These are phyloP conservation scores for Penicillium desertorum DNA, from an alignment of 495 filamentous ascomycete species.

Conservation along the genomic window DNA sequence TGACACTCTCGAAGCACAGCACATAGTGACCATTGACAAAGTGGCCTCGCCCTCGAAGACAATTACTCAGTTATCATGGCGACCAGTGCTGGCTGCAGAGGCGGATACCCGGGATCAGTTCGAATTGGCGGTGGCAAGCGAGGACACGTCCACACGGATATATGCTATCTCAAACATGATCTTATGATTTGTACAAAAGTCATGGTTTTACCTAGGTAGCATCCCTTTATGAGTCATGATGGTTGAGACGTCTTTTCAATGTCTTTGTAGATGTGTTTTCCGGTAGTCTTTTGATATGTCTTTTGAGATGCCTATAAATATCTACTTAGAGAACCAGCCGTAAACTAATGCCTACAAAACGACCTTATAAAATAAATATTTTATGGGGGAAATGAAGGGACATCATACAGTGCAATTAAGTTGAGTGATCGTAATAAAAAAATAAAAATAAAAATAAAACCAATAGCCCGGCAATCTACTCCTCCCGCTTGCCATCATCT, in stretches of 20 bases:
- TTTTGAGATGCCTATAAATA: too few relatives aligned
- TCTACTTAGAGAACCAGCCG: too few relatives aligned
- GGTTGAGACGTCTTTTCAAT: slow-evolving; percentile 21
- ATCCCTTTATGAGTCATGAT: slow-evolving; percentile 27
- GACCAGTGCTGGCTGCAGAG: slow-evolving; percentile 44
- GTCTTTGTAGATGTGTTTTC: too few relatives aligned
- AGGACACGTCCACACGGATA: slow-evolving; percentile 77
- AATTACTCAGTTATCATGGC: slow-evolving; percentile 76
- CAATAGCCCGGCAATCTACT: too few relatives aligned
- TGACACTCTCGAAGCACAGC: slow-evolving; percentile 47
- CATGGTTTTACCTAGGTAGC: not conserved
- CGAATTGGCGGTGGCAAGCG: slow-evolving; percentile 76
- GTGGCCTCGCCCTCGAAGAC: slow-evolving; percentile 63
- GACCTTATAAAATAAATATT: too few relatives aligned
- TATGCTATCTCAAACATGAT: slow-evolving; percentile 53
- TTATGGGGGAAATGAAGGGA: too few relatives aligned
- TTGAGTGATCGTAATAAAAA: too few relatives aligned
- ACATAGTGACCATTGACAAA: slow-evolving; percentile 41
- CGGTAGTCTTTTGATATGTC: too few relatives aligned
- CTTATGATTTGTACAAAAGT: slow-evolving; percentile 25
- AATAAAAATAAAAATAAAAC: too few relatives aligned
- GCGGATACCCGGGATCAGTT: slow-evolving; percentile 26
- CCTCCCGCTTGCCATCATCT: too few relatives aligned
- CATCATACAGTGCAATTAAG: too few relatives aligned
- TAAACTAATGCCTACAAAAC: too few relatives aligned